Evolutionary conservation across 345 rosid genomes (phyloP).

Genomic region (Odontarrhena argentea): DNA sequence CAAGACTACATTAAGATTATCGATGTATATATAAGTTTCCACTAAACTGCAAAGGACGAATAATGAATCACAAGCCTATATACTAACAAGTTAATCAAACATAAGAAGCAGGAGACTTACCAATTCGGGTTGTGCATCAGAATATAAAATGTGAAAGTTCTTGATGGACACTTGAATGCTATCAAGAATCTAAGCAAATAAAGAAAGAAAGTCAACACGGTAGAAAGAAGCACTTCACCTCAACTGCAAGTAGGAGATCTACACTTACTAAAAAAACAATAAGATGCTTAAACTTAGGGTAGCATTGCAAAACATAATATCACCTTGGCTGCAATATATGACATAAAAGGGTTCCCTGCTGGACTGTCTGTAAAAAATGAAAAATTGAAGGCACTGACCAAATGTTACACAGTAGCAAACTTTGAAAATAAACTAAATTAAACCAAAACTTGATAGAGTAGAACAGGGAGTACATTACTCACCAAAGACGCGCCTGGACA

Average conservation of each 20-base stretch:
- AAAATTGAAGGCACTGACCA: constrained; percentile 11
- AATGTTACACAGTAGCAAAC: constrained; percentile 13
- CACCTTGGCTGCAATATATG: constrained; percentile 87
- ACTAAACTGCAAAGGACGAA: not conserved
- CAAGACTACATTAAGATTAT: constrained; percentile 18
- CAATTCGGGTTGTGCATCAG: constrained; percentile 49
- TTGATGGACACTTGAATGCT: constrained; percentile 79
- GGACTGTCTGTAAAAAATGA: constrained; percentile 59
- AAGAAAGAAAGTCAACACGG: constrained; percentile 26
- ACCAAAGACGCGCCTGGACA: constrained; percentile 76
- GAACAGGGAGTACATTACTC: constrained; percentile 38
- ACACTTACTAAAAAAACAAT: constrained; percentile 5
- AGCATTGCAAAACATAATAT: constrained; percentile 10
- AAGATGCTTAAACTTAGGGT: constrained; percentile 11
- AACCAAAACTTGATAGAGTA: not conserved
- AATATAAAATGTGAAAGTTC: constrained; percentile 73
- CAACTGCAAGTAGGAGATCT: constrained; percentile 9
- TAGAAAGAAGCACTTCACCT: constrained; percentile 8
- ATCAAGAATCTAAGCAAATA: constrained; percentile 68
- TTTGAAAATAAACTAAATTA: not conserved
- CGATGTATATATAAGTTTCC: constrained; percentile 9
- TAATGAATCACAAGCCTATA: constrained; percentile 14
- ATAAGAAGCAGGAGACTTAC: constrained; percentile 51
- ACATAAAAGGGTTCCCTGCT: constrained; percentile 70
- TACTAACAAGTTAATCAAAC: constrained; percentile 15